A percentile compares a stretch with the other conserved stretches of the same genome.
phyloP scores from a whole-genome alignment of 2,329 filamentous ascomycete genomes.

The Aureobasidium melanogenum region DNA sequence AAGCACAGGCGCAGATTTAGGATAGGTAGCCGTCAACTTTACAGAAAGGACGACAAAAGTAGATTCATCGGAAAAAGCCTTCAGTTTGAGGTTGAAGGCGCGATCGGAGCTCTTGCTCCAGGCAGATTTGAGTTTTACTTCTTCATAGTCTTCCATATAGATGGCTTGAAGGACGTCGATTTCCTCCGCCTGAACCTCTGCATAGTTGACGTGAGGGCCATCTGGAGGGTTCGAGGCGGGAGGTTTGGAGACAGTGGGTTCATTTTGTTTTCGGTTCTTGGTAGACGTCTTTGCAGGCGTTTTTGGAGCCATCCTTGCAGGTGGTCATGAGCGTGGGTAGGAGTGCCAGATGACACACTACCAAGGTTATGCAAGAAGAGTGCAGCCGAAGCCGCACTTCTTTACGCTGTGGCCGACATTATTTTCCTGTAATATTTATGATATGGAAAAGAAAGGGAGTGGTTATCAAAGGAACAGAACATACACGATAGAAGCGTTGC shows the following conservation, averaged over 20 bases:
- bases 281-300: slow-evolving; percentile 31
- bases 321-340: slow-evolving; percentile 12
- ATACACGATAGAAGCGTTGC: background rate
- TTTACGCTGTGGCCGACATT: slow-evolving; percentile 29
- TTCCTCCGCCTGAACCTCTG: slow-evolving; percentile 80
- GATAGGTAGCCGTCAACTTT: slow-evolving; percentile 82
- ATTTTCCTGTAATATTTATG: background rate
- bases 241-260: slow-evolving; percentile 15
- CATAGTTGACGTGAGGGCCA: slow-evolving; percentile 52
- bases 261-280: slow-evolving; percentile 19
- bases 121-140: slow-evolving; percentile 61
- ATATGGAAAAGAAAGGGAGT: background rate
- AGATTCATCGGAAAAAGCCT: slow-evolving; percentile 62
- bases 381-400: slow-evolving; percentile 40
- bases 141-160: slow-evolving; percentile 79
- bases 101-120: slow-evolving; percentile 84
- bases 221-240: background rate
- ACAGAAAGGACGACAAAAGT: slow-evolving; percentile 65
- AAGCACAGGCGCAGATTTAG: slow-evolving; percentile 69
- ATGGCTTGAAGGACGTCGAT: slow-evolving; percentile 78
- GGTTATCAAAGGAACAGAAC: slow-evolving; percentile 4
- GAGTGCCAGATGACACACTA: slow-evolving; percentile 10
- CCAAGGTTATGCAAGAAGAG: slow-evolving; percentile 20
- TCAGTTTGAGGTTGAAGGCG: slow-evolving; percentile 71
- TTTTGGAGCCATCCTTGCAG: slow-evolving; percentile 39